Base-by-base conservation (phyloP, 2,329 filamentous ascomycete genomes). In the Penicillium sclerotigenum region DNA sequence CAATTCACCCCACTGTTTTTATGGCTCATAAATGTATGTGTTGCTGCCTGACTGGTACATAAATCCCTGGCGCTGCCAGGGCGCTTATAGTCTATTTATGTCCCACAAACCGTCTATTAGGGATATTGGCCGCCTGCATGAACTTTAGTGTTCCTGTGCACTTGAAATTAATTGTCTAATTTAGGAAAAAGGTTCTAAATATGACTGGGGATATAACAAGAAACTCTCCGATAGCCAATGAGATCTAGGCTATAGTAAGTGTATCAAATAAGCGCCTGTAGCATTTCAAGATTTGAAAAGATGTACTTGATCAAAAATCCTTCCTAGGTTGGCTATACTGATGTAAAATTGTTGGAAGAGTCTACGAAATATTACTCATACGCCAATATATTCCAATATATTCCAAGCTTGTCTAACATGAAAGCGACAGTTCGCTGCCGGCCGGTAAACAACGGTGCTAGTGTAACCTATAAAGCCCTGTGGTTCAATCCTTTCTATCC, bases 81-180 rank as follows among this genome's bases (percentile, higher is more conserved):
- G 63, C 63, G 63, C 62, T 61, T 63, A 64, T 34, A 28, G 41
- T 54, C 53, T 60, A 62, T 62, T 58, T 58, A 61, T 57, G 60
- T 65, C 47, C 45, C 43, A 59, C 63, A 51, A 28, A 31, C 31
- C 29, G 16, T 51, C 59, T 61, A 46, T 56, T 56, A 61, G 47
- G 36, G 29, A 49, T 1, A 55, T 36, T 43, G 31, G 26, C 28
- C 24, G 34, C 38, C 49, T 47, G 37, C 31, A 47, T 47, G 22
- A 3, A 40, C 10, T 20, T 45, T 43, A 36, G 28, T 18, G 11
- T 34, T 7, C 16, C 20, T 33, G 43, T 16, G 22, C n/a, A 26
- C 2, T 13, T 37, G 24, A 55, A 20, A 26, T 20, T 28, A 4
- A 26, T 18, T 26, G 2, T 38, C 10, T 45, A 31, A 34, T 16